Base-by-base conservation (phyloP, 2,329 filamentous ascomycete genomes). In the Macrophomina phaseolina region DNA sequence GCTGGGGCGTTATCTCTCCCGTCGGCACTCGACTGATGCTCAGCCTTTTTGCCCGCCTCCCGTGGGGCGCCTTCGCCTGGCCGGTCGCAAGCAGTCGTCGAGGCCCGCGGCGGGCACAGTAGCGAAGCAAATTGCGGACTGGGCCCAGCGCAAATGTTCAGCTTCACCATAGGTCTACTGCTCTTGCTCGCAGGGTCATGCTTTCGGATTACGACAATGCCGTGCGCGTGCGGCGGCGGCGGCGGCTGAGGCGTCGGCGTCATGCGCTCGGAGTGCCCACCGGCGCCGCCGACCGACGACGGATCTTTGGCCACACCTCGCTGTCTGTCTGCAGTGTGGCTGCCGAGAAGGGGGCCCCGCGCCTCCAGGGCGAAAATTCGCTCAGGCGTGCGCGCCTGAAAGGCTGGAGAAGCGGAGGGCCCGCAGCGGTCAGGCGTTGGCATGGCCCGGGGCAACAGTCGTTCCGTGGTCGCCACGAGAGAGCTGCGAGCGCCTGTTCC, bases 401-500 rank as follows among this genome's bases (percentile, higher is more conserved):
- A 30, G 55, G 18, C 14, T 60, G 23, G 40, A 11, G 55, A n/a
- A 46, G 4, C 42, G 38, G 14, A 49, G 30, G 11, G 11, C 42
- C n/a, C 12, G 58, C 42, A 28, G 58, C 30, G 58, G 58, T 62
- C 58, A 38, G n/a, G 45, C 58, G 58, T 28, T 12, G n/a, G 45
- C 58, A 62, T 18, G 58, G 42, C 38, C 32, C 23, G 56, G 56
- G 58, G n/a, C 42, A 40, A 14, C 11, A 18, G 49, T 23, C 12
- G 52, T 55, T 18, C 36, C 42, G 28, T 52, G 49, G 18, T 30
- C n/a, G 30, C 3, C n/a, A 4, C 5, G 42, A 45, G 42, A 23
- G n/a, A 11, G 52, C 52, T 55, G 52, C 52, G 52, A 55, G 52
- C 52, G 52, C 52, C 30, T 51, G 49, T n/a, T 38, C 32, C 52